Base-by-base conservation (phyloP, 495 filamentous ascomycete species). In the Daldinia vernicosa region DNA sequence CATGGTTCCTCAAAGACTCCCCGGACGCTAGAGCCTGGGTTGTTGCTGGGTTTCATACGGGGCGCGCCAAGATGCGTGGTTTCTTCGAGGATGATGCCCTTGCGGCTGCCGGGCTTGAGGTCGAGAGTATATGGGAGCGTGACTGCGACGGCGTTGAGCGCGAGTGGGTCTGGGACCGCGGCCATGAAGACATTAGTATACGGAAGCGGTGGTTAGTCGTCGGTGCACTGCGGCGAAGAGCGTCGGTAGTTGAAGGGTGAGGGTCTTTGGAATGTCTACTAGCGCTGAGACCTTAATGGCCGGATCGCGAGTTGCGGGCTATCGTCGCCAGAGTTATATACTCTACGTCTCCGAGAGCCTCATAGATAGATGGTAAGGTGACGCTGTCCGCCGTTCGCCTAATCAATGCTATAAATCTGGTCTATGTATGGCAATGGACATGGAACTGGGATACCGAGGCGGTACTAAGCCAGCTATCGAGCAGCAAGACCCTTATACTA, bases 41-140 rank as follows among this genome's bases (percentile, higher is more conserved):
- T 8, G 83, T 94, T 19, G 90, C 89, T 0, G 92, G 91, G 0
- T 95, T 97, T 70, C 94, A 98, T 79, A 97, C 94, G 0, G 93
- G 93, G 0, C 81, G 94, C 50, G 82, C 79, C 8, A 91, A 90
- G 74, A 84, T 97, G 77, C 84, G 83, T 1, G 79, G 77, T 0
- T 97, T 97, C 80, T 95, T 95, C 75, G 84, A 81, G n/a, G 67
- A 51, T 30, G 86, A 89, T 40, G 82, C 80, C n/a, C 83, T 86
- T 3, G 75, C 76, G 14, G 78, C 78, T 64, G 82, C 77, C 37
- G 93, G 90, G 1, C 78, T 98, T 61, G 86, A 86, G 71, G 75
- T 91, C 26, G 92, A 94, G 80, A 75, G 76, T 54, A 89, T 96
- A 12, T 90, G 86, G 77, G 93, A 97, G 80, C 84, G 88, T 74